These are phyloP conservation scores for Salvia miltiorrhiza DNA, from an alignment of 257 asterid genomes.

Conservation along the genomic window DNA sequence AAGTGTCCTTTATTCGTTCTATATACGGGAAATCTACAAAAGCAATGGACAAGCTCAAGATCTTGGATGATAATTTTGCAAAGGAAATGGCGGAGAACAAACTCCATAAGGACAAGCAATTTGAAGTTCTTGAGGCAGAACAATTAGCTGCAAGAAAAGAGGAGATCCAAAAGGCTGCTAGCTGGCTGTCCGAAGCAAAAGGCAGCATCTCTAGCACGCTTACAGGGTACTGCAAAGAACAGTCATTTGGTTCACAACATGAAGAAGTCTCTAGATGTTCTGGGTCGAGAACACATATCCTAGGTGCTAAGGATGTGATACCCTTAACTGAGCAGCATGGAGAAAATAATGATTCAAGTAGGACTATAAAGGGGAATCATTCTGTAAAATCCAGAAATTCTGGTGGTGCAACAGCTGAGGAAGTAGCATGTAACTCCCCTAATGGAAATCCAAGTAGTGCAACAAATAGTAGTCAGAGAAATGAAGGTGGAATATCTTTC, in stretches of 20 bases:
- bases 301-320: conserved; percentile 2
- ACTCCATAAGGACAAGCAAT: conserved; percentile 25
- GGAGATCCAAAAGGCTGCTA: conserved; percentile 37
- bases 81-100: conserved; percentile 42
- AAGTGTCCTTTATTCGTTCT: conserved; percentile 33
- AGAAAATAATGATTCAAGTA: conserved; percentile 14
- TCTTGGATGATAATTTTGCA: conserved; percentile 32
- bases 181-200: conserved; percentile 33
- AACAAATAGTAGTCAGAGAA: background rate
- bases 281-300: conserved; percentile 1
- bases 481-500: conserved; percentile 2
- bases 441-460: conserved; percentile 14
- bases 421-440: conserved; percentile 13
- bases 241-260: conserved; percentile 19
- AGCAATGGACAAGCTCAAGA: conserved; percentile 30
- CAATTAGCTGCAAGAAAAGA: conserved; percentile 37
- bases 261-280: conserved; percentile 21
- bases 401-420: conserved; percentile 15
- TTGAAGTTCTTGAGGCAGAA: conserved; percentile 43
- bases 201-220: conserved; percentile 8
- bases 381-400: conserved; percentile 3
- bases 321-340: conserved; percentile 7
- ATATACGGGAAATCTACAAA: conserved; percentile 26
- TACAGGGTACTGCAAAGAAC: conserved; percentile 1
- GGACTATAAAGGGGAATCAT: conserved; percentile 8